phyloP scores from a whole-genome alignment of 1,139 yeast species.

The Yamadazyma sp. region DNA sequence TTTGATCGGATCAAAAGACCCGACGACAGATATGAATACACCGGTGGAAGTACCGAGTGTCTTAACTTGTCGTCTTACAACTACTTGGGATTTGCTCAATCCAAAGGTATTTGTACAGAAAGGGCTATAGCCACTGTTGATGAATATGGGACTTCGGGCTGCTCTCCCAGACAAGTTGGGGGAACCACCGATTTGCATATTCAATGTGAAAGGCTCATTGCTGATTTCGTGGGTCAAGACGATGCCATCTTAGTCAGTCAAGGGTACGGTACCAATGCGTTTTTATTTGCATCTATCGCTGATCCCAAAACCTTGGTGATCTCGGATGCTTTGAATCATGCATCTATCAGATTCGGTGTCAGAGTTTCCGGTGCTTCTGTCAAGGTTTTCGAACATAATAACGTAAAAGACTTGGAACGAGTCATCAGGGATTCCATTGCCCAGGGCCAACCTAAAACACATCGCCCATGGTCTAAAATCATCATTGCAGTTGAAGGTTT shows the following conservation, averaged over 20 bases:
- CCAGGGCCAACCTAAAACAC: constrained; percentile 95
- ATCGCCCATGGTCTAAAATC: constrained; percentile 96
- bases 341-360: constrained; percentile 93
- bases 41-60: constrained; percentile 76
- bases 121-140: constrained; percentile 63
- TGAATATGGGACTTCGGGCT: constrained; percentile 72
- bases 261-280: constrained; percentile 98
- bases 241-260: constrained; percentile 83
- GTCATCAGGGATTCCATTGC: constrained; percentile 84
- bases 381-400: constrained; percentile 89
- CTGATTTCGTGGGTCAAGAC: constrained; percentile 88
- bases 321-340: constrained; percentile 93
- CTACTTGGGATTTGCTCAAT: constrained; percentile 95
- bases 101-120: constrained; percentile 89
- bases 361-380: constrained; percentile 92
- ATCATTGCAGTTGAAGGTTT: constrained; percentile 93
- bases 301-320: constrained; percentile 88
- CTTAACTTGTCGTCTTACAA: constrained; percentile 88
- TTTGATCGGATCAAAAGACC: constrained; percentile 72
- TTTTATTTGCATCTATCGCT: constrained; percentile 77
- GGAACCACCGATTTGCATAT: constrained; percentile 80
- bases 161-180: constrained; percentile 71
- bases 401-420: constrained; percentile 78
- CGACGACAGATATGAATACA: constrained; percentile 61
- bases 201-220: constrained; percentile 74